Evolutionary conservation across 2,329 filamentous ascomycete species (phyloP), one percentile per base, ranked within the genome.

Genomic region (Fusarium humuli): DNA sequence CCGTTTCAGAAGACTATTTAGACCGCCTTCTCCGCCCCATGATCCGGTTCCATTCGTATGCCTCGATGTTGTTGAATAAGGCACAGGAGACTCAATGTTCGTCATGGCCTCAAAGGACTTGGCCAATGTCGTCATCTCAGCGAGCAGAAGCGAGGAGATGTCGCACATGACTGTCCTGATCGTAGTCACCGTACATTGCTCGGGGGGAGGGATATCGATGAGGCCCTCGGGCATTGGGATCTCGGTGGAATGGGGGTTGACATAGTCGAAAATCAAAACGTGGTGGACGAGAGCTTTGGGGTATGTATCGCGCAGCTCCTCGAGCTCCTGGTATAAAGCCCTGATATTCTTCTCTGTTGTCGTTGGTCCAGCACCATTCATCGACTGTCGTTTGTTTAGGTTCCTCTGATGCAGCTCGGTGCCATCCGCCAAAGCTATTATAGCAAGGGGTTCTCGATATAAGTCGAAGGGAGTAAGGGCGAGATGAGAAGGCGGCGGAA

Each of bases 381-480:
- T 78, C 14, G 87, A 89, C 54, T 84, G 82, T 44, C 87, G 82
- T 73, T 86, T 87, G 79, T 82, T 86, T 69, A 88, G 87, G 45
- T 82, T 80, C 7, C 81, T 78, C 65, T 84, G 84, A 63, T 84
- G 81, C 27, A 93, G 84, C 79, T 97, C 93, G 42, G 83, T 81
- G 49, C 92, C 94, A 80, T 98, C 95, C 18, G 93, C 92, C 62
- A 98, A 85, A 5, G 93, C 95, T 67, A 99, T 87, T 27, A 98
- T 86, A 54, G 92, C 88, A 57, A 98, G 85, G 11, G 94, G 92
- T 78, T 97, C 93, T 73, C 94, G 88, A 79, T 93, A 97, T 45
- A 95, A 84, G 79, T 99, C 96, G 83, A 98, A 98, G 2, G 96
- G 94, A 40, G 92, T 92, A 42, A 97, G 83, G 22, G 93, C 87